Conservation (phyloP, 176 grass and related monocot species). For the Oryza australiensis region DNA sequence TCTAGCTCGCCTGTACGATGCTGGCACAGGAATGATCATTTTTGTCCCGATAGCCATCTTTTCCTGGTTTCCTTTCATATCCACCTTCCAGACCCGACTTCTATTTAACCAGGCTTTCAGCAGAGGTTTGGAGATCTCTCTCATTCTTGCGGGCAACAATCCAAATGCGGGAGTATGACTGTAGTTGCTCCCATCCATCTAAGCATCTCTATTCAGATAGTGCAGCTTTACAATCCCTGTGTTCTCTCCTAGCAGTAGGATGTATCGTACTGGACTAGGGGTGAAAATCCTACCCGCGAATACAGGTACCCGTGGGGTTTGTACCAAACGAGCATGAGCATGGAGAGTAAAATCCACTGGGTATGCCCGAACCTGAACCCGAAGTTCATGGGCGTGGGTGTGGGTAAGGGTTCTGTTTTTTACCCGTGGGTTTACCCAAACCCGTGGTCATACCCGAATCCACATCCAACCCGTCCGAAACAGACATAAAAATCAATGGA, state of each 20-base stretch:
- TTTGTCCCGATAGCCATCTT: conserved; percentile 69
- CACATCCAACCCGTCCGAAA: too few relatives aligned
- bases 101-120: conserved; percentile 95
- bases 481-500: too few relatives aligned
- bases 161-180: conserved; percentile 68
- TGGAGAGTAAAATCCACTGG: too few relatives aligned
- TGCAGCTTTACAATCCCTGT: background rate
- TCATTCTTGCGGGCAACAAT: conserved; percentile 92
- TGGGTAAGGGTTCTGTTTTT: too few relatives aligned
- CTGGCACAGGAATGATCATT: conserved; percentile 72
- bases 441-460: too few relatives aligned
- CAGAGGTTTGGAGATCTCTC: conserved; percentile 94
- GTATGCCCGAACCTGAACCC: too few relatives aligned
- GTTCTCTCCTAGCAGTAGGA: conserved; percentile 29
- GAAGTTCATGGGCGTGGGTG: too few relatives aligned
- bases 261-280: too few relatives aligned
- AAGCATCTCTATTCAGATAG: background rate
- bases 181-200: background rate
- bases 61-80: conserved; percentile 85
- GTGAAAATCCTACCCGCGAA: too few relatives aligned
- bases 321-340: too few relatives aligned
- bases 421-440: too few relatives aligned
- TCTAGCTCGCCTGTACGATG: conserved; percentile 70
- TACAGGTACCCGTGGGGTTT: too few relatives aligned
- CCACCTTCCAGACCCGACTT: conserved; percentile 90